Base-by-base conservation (phyloP, 306 rosid species). In the Cajanus cajan region DNA sequence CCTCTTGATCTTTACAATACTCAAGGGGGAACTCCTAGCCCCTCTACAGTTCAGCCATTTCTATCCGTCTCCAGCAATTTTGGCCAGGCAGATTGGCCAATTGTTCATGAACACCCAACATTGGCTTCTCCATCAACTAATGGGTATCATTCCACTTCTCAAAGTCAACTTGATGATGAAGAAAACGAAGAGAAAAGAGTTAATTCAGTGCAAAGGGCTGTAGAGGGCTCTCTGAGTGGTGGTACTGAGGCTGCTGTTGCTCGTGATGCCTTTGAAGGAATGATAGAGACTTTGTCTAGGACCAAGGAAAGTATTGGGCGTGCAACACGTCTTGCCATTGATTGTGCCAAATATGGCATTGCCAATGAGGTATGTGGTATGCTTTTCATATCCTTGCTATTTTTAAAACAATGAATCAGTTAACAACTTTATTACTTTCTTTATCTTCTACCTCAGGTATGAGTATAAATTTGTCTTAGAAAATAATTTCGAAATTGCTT, bases 191-290 rank as follows among this genome's bases (percentile, higher is more conserved):
- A 88, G 51, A 88, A 83, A 84, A 88, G 86, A 85, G 88, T 71
- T 55, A 84, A 89, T 86, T 90, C 96, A 65, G 93, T 80, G 68
- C 89, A 89, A 61, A 82, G 71, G 80, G 82, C 89, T 61, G 83
- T 74, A 74, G 94, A 83, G 69, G 93, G 88, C 45, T 86, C 97
- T 37, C 84, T 92, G 22, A 90, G 98, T 89, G 93, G 97, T 10
- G 92, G 93, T 76, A 94, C 96, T 10, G 97, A 94, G 83, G 97
- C 98, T 7, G 90, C 92, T 73, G 92, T 94, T 86, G 97, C 94
- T 54, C 97, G 96, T 82, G 98, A 94, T 84, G 94, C 98, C 80
- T 94, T 94, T 89, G 98, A 94, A 84, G 98, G 96, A 74, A 94
- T 94, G 98, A 92, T 94, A 52, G 98, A 92, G 81, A 94, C 98